Base-by-base conservation (phyloP, 164 flowering plant genomes). In the Magnolia officinalis region DNA sequence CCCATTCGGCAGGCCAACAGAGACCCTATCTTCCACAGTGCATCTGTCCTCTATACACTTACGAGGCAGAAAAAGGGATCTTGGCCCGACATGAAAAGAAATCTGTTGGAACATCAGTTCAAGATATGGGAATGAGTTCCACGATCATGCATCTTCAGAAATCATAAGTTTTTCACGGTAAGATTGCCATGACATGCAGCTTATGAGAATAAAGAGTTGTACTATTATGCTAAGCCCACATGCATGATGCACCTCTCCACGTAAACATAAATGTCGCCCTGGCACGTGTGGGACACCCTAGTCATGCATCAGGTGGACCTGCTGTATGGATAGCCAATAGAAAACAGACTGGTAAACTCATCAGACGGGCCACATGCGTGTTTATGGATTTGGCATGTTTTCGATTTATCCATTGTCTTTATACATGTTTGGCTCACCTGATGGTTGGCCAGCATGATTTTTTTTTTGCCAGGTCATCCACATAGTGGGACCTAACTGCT, bases 21-120 rank as follows among this genome's bases (percentile, higher is more conserved):
- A 50, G 18, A 71, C 72, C 70, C 75, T 84, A 59, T 83, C 89
- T 70, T 80, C 84, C 9, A 72, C 21, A 61, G 72, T 50, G 75
- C 80, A 82, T 75, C 83, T 86, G 63, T 73, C 50, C 70, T 82
- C 81, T 64, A 80, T 52, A 71, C 78, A 74, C 78, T 85, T 90
- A 79, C 73, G 75, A n/a, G 77, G 75, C 63, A 83, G 75, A 23
- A 75, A 70, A 66, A 78, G 69, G 50, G 84, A 52, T 69, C 74
- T 86, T 72, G 76, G 63, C 23, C 88, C 88, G 67, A 83, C 85
- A 76, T 78, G 76, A 10, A 83, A 63, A 50, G 83, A 75, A 67
- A 87, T 74, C 97, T 94, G 91, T 86, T 83, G 50, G 69, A 50
- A 23, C 78, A 78, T 49, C 68, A 50, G 72, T 64, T 72, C 73